Evolutionary conservation across 1,284 basidiomycete genomes (phyloP).

Genomic region (Ceratobasidium sp.): DNA sequence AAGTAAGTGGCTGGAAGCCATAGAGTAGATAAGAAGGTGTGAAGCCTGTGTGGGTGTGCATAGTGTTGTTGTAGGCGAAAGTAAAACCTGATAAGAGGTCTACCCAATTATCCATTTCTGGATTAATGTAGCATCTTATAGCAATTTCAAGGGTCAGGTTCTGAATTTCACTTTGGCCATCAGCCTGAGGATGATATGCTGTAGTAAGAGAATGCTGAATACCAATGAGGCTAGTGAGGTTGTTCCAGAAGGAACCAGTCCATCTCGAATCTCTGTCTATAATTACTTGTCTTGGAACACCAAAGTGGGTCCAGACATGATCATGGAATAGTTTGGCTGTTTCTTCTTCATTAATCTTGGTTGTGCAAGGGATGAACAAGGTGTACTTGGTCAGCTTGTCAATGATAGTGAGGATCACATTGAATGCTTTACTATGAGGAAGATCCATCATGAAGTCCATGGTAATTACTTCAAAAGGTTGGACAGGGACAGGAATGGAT

Average conservation of each 20-base stretch:
- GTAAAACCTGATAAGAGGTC: conserved; percentile 45
- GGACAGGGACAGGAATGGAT: conserved; percentile 51
- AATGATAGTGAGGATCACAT: conserved; percentile 52
- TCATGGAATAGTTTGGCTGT: conserved; percentile 42
- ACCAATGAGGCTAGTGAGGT: conserved; percentile 42
- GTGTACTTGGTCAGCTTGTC: conserved; percentile 53
- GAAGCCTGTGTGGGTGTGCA: conserved; percentile 44
- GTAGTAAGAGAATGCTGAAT: conserved; percentile 48
- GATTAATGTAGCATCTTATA: conserved; percentile 41
- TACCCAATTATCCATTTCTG: conserved; percentile 46
- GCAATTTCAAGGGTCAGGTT: conserved; percentile 45
- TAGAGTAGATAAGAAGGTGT: conserved; percentile 45
- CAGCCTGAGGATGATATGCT: conserved; percentile 49
- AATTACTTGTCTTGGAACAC: conserved; percentile 47
- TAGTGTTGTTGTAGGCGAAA: conserved; percentile 47
- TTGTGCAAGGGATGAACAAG: conserved; percentile 50
- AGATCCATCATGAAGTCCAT: conserved; percentile 58
- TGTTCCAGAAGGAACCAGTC: conserved; percentile 47
- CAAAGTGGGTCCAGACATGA: conserved; percentile 45
- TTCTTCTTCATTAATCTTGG: conserved; percentile 39
- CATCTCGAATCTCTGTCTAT: conserved; percentile 49
- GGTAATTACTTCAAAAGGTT: conserved; percentile 54
- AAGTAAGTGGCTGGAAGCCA: conserved; percentile 44
- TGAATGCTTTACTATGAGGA: conserved; percentile 51
- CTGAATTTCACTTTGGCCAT: conserved; percentile 51